Evolutionary conservation across 1,284 basidiomycete species (phyloP).

Genomic region (Ustilago vetiveriae): DNA sequence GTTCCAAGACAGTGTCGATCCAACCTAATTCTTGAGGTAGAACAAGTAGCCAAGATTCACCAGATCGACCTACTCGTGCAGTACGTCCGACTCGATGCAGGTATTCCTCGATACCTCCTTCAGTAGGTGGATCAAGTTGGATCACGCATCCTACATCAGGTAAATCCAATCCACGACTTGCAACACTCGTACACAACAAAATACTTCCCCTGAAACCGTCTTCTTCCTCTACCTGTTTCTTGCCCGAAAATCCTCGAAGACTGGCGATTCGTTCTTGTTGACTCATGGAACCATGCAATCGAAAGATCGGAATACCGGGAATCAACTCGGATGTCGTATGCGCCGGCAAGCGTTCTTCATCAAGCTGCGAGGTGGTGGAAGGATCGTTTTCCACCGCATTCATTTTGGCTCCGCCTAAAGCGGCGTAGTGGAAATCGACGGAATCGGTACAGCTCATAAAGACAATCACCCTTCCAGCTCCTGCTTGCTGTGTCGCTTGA

Average conservation of each 20-base stretch:
- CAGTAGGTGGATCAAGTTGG: constrained; percentile 96
- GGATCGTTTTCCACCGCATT: constrained; percentile 64
- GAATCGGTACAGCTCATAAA: constrained; percentile 97
- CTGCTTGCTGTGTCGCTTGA: constrained; percentile 21
- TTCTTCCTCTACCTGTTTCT: constrained; percentile 6
- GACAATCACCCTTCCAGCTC: constrained; percentile 78
- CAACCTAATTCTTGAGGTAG: constrained; percentile 85
- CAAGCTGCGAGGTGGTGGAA: constrained; percentile 46
- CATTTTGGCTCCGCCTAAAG: constrained; percentile 84
- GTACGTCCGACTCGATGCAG: constrained; percentile 96
- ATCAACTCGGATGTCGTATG: constrained; percentile 74
- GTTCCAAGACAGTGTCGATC: constrained; percentile 80
- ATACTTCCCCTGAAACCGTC: constrained; percentile 70
- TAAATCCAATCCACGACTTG: constrained; percentile 95
- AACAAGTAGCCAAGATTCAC: constrained; percentile 92
- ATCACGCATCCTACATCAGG: constrained; percentile 93
- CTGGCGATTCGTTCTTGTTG: constrained; percentile 83
- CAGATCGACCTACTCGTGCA: constrained; percentile 86
- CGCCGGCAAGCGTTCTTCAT: constrained; percentile 52
- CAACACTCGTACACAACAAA: constrained; percentile 93
- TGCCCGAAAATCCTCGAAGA: constrained; percentile 78
- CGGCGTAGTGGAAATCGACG: constrained; percentile 94
- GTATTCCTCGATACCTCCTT: constrained; percentile 95
- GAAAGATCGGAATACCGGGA: constrained; percentile 79
- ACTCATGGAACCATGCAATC: constrained; percentile 92